Evolutionary conservation across 2,329 filamentous ascomycete species (phyloP).

Genomic region (Aspergillus luchuensis): DNA sequence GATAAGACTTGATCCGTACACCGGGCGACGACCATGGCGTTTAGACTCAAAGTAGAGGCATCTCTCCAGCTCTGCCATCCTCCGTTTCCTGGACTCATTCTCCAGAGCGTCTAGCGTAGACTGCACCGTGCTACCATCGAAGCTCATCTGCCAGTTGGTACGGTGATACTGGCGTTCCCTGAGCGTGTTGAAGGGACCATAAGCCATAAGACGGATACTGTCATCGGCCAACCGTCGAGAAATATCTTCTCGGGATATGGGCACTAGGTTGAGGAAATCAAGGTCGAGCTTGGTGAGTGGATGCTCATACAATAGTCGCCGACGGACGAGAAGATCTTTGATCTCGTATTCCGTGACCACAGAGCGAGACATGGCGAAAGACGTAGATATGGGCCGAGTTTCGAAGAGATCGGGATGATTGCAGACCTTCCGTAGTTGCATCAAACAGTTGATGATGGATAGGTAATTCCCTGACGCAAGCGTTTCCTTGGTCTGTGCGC

Average conservation of each 20-base stretch:
- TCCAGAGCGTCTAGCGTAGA: conserved; percentile 74
- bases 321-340: conserved; percentile 70
- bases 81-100: conserved; percentile 66
- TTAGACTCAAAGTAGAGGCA: conserved; percentile 79
- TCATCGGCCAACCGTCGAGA: conserved; percentile 56
- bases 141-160: conserved; percentile 57
- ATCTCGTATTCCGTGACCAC: conserved; percentile 72
- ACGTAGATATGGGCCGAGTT: conserved; percentile 93
- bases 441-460: conserved; percentile 96
- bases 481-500: conserved; percentile 84
- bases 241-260: conserved; percentile 68
- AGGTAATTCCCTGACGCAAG: conserved; percentile 92
- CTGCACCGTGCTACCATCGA: conserved; percentile 68
- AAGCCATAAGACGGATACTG: conserved; percentile 69
- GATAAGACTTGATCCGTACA: conserved; percentile 81
- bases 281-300: conserved; percentile 68
- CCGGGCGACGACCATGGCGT: conserved; percentile 74
- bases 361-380: conserved; percentile 85
- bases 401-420: conserved; percentile 98
- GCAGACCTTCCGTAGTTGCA: conserved; percentile 97
- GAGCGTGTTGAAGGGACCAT: conserved; percentile 68
- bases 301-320: conserved; percentile 62
- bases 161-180: conserved; percentile 67
- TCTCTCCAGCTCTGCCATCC: conserved; percentile 77
- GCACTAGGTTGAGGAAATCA: conserved; percentile 76